Base-by-base conservation (phyloP, 768 basidiomycete species). In the Suillus hirtellus region DNA sequence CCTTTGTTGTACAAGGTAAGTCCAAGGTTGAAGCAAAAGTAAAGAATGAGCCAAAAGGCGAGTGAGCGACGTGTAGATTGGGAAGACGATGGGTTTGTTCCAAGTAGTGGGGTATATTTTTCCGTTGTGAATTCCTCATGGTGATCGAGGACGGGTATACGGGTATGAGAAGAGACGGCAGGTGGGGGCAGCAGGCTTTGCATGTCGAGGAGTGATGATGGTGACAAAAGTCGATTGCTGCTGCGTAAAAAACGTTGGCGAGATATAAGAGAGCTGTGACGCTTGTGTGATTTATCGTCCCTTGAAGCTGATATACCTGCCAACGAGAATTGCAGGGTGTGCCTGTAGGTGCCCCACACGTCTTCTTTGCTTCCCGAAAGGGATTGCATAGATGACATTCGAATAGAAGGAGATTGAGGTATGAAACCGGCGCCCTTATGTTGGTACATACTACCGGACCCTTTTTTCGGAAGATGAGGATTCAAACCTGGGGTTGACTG, bases 1-100 rank as follows among this genome's bases (percentile, higher is more conserved):
- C 86, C 83, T 77, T 99, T 99, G 84, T 99, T 99, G 77, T 93
- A 97, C 50, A 99, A 79, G 9, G 96, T 99, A 66, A 99, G 85
- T 12, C 86, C 84, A 35, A 99, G 87, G 76, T 98, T 99, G 83
- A 96, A 90, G 64, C 79, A 74, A 71, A 99, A 98, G 79, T 97
- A 99, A 65, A 93, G 79, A 4, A 75, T 68, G 19, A 98, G 84
- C 93, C 93, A 95, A 60, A 81, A 78, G 1, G 75, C 67, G 27
- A 76, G 71, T 4, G 77, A 78, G 4, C 69, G 66, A 60, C 65
- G 68, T 63, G 74, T 72, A 27, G 60, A 8, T 34, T 24, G 17
- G 17, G 49, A 21, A 31, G 43, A 7, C 0, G 68, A 40, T 44
- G 24, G 2, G 4, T 11, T 8, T 27, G 38, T 42, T 31, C 17